Base-by-base conservation (phyloP, 2,329 filamentous ascomycete species). In the Endoconidiophora polonica region DNA sequence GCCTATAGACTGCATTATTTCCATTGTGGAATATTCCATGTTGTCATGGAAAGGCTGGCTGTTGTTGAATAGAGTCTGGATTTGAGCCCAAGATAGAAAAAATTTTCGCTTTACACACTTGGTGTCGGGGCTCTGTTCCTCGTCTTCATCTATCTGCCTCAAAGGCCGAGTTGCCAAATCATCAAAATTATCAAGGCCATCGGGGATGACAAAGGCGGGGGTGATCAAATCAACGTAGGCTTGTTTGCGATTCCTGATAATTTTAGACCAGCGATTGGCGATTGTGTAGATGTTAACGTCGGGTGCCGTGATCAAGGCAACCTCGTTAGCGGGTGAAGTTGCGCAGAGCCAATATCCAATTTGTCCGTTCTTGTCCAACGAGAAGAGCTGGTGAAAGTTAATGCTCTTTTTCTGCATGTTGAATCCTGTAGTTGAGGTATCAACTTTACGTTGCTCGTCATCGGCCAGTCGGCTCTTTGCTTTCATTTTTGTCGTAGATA, bases 381-480 rank as follows among this genome's bases (percentile, higher is more conserved):
- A 59, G 48, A 63, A 66, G 12, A 72, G 54, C 53, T 76, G 71
- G 48, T 68, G 73, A 55, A 74, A 72, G 18, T 62, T 61, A 2
- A 68, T 57, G 3, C 59, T 60, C 22, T 62, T 54, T 3, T 61
- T 55, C 7, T 58, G 52, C 46, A 69, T 66, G 10, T 56, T 49
- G 16, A 56, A 56, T 12, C 63, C 64, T 2, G 14, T 45, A 7
- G 44, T n/a, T 40, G 18, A 26, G 10, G 14, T 6, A 20, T 36
- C 29, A 10, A 20, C 3, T 16, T 23, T 12, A 47, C 18, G 9
- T 38, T 12, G 23, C 9, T 12, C 37, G 9, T 50, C 33, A 22
- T 43, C 20, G 14, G 39, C 14, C n/a, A 33, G 9, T 33, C 9
- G 29, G 9, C 9, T 12, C 29, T 33, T 33, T 33, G 29, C 38